A percentile compares a stretch with the other conserved stretches of the same genome.
phyloP scores from a whole-genome alignment of 1,139 yeast species.

The Pneumocystis carinii region DNA sequence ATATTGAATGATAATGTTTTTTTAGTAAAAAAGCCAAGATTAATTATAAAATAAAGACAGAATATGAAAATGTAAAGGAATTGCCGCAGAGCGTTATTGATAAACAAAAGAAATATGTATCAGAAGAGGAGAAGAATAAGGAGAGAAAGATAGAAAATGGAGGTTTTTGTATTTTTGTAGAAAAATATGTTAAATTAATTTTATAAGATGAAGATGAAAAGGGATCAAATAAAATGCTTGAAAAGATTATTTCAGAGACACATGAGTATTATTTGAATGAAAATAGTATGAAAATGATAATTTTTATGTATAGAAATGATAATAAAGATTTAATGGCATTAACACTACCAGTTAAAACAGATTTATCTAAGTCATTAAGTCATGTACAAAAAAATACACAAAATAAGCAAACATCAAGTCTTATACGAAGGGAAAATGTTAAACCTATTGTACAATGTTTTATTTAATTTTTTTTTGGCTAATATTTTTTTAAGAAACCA shows the following conservation, averaged over 20 bases:
- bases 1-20: neutral
- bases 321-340: neutral
- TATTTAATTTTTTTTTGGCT: neutral
- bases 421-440: constrained; percentile 7
- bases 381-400: neutral
- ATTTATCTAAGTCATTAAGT: neutral
- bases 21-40: neutral
- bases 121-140: neutral
- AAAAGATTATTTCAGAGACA: constrained; percentile 15
- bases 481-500: constrained; percentile 22
- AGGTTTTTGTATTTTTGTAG: constrained; percentile 7
- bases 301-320: neutral
- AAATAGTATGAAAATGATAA: neutral
- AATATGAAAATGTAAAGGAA: constrained; percentile 14
- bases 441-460: constrained; percentile 2
- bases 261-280: neutral
- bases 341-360: neutral
- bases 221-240: constrained; percentile 9
- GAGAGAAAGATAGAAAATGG: constrained; percentile 11
- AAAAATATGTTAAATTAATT: neutral
- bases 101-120: constrained; percentile 5
- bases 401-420: neutral
- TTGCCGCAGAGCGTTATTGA: constrained; percentile 17
- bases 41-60: constrained; percentile 14
- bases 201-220: constrained; percentile 8